Base-by-base conservation (phyloP, 225 moss, liverwort and hornwort species). In the Bryum argenteum region DNA sequence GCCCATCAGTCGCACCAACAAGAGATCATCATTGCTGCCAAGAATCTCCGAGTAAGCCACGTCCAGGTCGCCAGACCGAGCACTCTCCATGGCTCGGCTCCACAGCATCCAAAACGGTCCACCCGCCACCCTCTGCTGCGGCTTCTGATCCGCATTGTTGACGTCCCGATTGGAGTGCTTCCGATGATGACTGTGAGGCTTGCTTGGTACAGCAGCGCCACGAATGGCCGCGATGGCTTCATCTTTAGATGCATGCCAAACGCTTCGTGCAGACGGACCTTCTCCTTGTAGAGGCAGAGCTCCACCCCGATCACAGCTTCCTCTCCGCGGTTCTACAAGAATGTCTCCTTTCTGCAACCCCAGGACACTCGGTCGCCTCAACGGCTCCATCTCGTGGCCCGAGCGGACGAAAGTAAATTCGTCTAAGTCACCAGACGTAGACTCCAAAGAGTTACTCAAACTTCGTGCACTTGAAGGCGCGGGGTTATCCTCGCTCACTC, bases 51-150 rank as follows among this genome's bases (percentile, higher is more conserved):
- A 77, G 37, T 91, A 91, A 1, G 89, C 96, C 13, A 70, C 69
- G 60, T 96, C 96, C 41, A 87, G 45, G 42, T 89, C 79, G 55
- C 89, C 80, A 21, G 73, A 72, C 43, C 82, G 78, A 20, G 93
- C 89, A 77, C 63, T 87, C 71, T 96, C 91, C 89, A 91, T 90
- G 0, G 93, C 93, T 40, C 81, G 79, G 77, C 91, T 91, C 96
- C 96, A 96, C 48, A 93, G 62, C 78, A 93, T 93, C 96, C 93
- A 96, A 81, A 90, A 96, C 23, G 91, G 89, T 60, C 89, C 88
- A 50, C 79, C 69, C 4, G 54, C 44, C 51, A 72, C 84, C 6
- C 79, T 21, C 11, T 79, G 78, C 9, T 11, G 11, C 14, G 38
- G 55, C 85, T 81, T 61, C 73, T 44, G 42, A 54, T 62, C 66